Evolutionary conservation across 768 basidiomycete genomes (phyloP), one percentile per base, ranked within the genome.

Genomic region (Trametes maxima): DNA sequence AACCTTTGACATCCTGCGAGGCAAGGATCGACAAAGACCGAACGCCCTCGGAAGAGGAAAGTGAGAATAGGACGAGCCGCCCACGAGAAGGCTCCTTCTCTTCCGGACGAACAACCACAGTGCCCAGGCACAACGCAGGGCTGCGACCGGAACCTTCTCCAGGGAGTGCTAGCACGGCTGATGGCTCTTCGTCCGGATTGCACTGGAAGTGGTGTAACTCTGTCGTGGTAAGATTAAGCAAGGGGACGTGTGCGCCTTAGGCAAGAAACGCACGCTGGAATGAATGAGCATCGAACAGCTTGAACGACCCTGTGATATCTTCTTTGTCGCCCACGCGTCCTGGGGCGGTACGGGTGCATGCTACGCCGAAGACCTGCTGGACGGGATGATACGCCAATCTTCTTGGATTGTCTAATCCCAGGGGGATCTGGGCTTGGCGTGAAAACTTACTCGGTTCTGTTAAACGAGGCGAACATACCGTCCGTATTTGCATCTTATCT

Each of bases 401-500:
- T 5, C 82, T 80, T 1, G 94, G 94, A 67, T 84, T 85, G 57
- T 92, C 85, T 25, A 83, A 76, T 2, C 92, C 93, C 11, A 95
- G 75, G 24, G 85, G 79, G 28, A 92, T 76, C 92, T 94, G 66
- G 42, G 45, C n/a, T 17, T 19, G 47, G 19, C 19, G 17, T 35
- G 42, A 37, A 37, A 35, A 54, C 42, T 66, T 21, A 62, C 39
- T 54, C 53, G 52, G 33, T 24, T 21, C 37, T 60, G 36, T 2
- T 45, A 51, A 52, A 57, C 49, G 33, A 19, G 7, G 28, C 47
- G 42, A 35, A 63, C 82, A 64, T 71, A 92, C 92, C 37, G 91
- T 83, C 57, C 87, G 85, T 47, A 95, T 85, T 67, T 95, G 90
- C 72, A 94, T 79, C 72, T 90, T 91, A 64, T 90, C 85, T 12